Base-by-base conservation (phyloP, 106 monocot species). In the Dioscorea zingiberensis region DNA sequence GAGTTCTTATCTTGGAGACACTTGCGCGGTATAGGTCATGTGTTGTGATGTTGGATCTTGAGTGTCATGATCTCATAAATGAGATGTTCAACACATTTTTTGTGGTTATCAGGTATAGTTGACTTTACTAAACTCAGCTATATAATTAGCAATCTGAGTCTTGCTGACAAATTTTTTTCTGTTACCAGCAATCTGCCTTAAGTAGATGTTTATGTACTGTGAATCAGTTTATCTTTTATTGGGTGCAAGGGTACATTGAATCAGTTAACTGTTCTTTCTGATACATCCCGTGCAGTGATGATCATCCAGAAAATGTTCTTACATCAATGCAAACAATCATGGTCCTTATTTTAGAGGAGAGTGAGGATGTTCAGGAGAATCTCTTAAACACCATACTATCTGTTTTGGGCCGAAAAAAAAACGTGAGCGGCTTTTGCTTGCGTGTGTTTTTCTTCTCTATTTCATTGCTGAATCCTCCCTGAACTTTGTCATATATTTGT, bases 41-140 rank as follows among this genome's bases (percentile, higher is more conserved):
- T 82, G 74, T 98, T 71, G 82, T 98, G 80, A 98, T 98, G 98
- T 72, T 98, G 77, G 98, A 98, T 81, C 86, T 98, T 62, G 98
- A 93, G 59, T 98, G 93, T 62, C 69, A 80, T 70, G 89, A 93
- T 78, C 89, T 98, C 54, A 89, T 98, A 64, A 76, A 80, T 69
- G 81, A 98, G 63, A 98, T 98, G 98, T 98, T 98, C 66, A 72
- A 58, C 51, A 84, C 76, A 27, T 93, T 93, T 62, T 77, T 98
- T 55, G 23, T 69, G 69, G 81, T 85, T 71, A 55, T 98, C 72
- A 93, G 98, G 98, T 98, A 82, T 61, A 54, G 11, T 48, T 48
- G 28, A 21, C 23, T 56, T 58, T 11, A 45, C 18, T 55, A 9
- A 47, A 65, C 17, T 38, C 38, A 38, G 38, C 38, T 38, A 38